phyloP scores from a whole-genome alignment of 495 filamentous ascomycete genomes.

The Penicillium atrosanguineum region DNA sequence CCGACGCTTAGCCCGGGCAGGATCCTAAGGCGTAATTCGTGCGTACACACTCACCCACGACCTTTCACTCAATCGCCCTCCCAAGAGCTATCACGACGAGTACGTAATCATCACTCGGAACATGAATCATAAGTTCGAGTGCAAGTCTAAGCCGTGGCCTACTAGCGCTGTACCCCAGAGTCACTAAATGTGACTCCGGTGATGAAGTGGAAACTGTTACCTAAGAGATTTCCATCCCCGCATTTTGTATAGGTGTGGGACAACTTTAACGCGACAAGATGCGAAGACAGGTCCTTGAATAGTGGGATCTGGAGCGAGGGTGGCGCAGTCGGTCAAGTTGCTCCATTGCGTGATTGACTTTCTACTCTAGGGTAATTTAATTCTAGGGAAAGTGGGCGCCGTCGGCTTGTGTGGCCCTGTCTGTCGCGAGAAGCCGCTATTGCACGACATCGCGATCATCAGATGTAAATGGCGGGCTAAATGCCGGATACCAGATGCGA shows the following conservation, averaged over 20 bases:
- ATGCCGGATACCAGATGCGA: not conserved
- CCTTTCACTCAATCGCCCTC: too few relatives aligned
- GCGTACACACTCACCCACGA: too few relatives aligned
- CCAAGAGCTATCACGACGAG: not conserved
- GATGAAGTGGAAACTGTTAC: conserved; percentile 37
- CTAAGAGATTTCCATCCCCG: conserved; percentile 31
- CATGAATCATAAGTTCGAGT: not conserved
- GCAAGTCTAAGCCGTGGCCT: not conserved
- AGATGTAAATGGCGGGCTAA: too few relatives aligned
- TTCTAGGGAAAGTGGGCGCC: not conserved
- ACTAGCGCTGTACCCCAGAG: conserved; percentile 25
- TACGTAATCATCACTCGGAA: not conserved
- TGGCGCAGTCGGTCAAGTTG: not conserved
- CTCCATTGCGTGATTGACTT: not conserved
- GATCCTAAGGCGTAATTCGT: too few relatives aligned
- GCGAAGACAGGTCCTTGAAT: too few relatives aligned
- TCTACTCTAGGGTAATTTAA: not conserved
- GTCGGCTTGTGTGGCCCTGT: not conserved
- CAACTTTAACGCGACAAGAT: conserved; percentile 22
- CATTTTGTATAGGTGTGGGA: conserved; percentile 22
- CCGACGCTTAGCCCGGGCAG: too few relatives aligned
- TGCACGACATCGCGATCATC: not conserved
- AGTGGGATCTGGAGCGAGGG: not conserved
- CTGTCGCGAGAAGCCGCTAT: not conserved
- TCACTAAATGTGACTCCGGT: not conserved